Conservation (phyloP, 345 rosid genomes). For the Hypericum perforatum region DNA sequence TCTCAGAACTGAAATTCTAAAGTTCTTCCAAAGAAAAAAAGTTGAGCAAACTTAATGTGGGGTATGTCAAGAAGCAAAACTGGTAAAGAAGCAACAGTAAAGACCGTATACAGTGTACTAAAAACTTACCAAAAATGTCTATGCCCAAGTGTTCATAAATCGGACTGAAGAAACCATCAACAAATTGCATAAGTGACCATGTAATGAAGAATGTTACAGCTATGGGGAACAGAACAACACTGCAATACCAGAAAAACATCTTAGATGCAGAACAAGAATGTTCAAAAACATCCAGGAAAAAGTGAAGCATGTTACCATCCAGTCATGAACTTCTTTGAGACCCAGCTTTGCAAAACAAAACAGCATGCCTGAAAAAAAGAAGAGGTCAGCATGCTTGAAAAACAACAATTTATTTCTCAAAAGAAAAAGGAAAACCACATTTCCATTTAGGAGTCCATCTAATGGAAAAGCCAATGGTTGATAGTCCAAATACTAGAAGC, state of each 20-base stretch:
- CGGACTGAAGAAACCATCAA: constrained; percentile 72
- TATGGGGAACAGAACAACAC: constrained; percentile 68
- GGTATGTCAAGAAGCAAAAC: no score
- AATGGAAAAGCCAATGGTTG: no score
- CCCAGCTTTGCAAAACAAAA: constrained; percentile 59
- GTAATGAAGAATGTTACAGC: constrained; percentile 62
- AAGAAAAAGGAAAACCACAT: background rate
- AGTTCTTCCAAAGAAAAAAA: no score
- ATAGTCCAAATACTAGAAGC: no score
- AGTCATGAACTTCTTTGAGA: constrained; percentile 69
- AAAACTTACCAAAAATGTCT: constrained; percentile 47
- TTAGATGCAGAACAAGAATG: constrained; percentile 16
- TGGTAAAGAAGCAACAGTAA: no score
- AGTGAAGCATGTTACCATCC: constrained; percentile 42
- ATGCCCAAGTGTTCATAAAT: constrained; percentile 50
- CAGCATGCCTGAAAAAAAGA: constrained; percentile 50
- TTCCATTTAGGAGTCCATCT: no score
- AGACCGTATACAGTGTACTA: background rate
- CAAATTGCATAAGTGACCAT: constrained; percentile 69
- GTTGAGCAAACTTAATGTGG: no score
- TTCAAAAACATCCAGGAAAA: constrained; percentile 4
- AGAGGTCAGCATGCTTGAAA: constrained; percentile 1
- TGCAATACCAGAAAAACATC: constrained; percentile 22
- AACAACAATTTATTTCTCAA: constrained; percentile 7
- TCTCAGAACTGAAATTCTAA: no score